Evolutionary conservation across 768 basidiomycete species (phyloP).

Genomic region (Xerocomellus amylosporus): DNA sequence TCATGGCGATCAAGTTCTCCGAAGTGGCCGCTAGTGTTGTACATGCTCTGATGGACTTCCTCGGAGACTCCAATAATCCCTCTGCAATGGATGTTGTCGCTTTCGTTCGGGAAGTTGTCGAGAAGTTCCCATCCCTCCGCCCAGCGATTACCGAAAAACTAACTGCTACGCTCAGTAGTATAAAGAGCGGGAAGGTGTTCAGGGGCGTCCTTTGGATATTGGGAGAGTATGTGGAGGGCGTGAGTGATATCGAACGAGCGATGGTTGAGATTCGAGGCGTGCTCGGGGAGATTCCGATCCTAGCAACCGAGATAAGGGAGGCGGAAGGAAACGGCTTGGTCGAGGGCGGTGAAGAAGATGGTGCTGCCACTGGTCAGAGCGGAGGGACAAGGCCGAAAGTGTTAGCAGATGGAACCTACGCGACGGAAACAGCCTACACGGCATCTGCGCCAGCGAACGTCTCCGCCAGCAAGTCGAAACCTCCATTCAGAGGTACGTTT

Average conservation of each 20-base stretch:
- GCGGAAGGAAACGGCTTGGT: conserved; percentile 52
- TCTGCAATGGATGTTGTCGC: conserved; percentile 94
- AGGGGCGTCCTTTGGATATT: conserved; percentile 96
- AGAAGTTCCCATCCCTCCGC: conserved; percentile 91
- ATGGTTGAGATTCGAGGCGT: conserved; percentile 81
- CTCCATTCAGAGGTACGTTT: conserved; percentile 74
- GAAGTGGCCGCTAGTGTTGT: conserved; percentile 96
- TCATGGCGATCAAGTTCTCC: conserved; percentile 94
- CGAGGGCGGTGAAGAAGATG: conserved; percentile 46
- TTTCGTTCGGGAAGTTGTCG: conserved; percentile 88
- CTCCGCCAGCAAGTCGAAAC: conserved; percentile 88
- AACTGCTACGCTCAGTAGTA: conserved; percentile 72
- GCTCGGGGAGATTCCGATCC: conserved; percentile 95
- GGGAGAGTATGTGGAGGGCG: conserved; percentile 85
- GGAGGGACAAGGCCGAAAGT: conserved; percentile 66
- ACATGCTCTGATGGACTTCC: conserved; percentile 89
- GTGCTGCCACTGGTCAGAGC: conserved; percentile 34
- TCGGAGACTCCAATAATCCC: conserved; percentile 92
- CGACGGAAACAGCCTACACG: conserved; percentile 90
- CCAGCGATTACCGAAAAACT: conserved; percentile 82
- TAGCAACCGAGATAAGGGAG: conserved; percentile 86
- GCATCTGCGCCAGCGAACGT: conserved; percentile 57
- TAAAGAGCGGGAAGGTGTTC: conserved; percentile 96
- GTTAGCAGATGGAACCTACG: conserved; percentile 95
- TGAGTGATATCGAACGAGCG: conserved; percentile 63